These are phyloP conservation scores for Chrysosporium keratinophilum DNA, from an alignment of 2,329 filamentous ascomycete genomes.

Conservation along the genomic window DNA sequence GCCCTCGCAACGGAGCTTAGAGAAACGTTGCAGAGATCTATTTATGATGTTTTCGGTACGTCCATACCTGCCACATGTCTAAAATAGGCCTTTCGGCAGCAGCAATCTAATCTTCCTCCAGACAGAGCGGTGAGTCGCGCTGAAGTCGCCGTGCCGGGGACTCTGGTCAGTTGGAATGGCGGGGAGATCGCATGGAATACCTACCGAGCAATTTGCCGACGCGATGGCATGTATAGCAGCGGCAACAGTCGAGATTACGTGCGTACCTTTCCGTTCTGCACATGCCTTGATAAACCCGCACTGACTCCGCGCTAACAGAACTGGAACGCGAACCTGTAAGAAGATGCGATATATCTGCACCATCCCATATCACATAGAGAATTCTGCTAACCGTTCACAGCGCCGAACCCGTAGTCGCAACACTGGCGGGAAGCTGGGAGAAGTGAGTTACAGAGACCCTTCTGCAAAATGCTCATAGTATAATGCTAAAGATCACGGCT, in stretches of 20 bases:
- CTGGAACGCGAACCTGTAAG: too few species aligned
- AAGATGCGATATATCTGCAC: too few species aligned
- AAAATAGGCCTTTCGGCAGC: too few species aligned
- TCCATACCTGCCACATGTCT: not conserved
- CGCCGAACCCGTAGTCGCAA: too few species aligned
- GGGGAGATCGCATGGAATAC: constrained; percentile 42
- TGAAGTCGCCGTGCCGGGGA: not conserved
- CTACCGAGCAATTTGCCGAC: constrained; percentile 47
- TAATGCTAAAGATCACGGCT: too few species aligned
- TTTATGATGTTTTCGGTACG: not conserved
- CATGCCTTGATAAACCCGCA: too few species aligned
- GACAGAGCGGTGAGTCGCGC: not conserved
- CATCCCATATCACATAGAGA: too few species aligned
- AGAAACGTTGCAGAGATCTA: not conserved
- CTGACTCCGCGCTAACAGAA: too few species aligned
- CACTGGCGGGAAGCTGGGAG: too few species aligned
- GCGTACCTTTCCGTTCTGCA: not conserved
- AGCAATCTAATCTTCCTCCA: not conserved
- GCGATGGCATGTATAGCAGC: constrained; percentile 40
- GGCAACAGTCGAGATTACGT: constrained; percentile 26
- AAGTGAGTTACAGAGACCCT: too few species aligned
- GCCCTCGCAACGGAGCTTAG: not conserved
- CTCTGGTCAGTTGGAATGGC: not conserved
- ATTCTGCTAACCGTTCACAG: too few species aligned
- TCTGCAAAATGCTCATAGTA: too few species aligned